Conservation (phyloP, 148 eudicot species). For the Talinum fruticosum region DNA sequence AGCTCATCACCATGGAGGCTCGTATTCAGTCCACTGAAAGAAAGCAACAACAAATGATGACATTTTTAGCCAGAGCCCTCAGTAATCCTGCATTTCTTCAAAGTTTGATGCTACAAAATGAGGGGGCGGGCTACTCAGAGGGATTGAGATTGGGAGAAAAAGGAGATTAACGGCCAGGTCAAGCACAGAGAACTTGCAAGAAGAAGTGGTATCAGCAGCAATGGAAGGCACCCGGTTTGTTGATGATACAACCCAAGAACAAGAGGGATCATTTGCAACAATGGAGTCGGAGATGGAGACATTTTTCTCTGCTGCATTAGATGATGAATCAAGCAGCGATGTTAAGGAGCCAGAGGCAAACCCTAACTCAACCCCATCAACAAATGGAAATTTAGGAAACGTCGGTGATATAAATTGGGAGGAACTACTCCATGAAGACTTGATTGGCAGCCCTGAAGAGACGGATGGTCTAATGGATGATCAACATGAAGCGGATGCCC, state of each 20-base stretch:
- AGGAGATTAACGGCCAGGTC: conserved; percentile 61
- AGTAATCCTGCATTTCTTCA: conserved; percentile 55
- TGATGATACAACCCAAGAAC: not conserved
- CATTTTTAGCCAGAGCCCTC: conserved; percentile 63
- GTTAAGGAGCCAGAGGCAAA: conserved; percentile 23
- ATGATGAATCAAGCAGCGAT: conserved; percentile 51
- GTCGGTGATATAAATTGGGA: conserved; percentile 51
- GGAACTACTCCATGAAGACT: conserved; percentile 42
- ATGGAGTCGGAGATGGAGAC: conserved; percentile 38
- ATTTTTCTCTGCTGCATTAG: conserved; percentile 46
- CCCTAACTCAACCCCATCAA: conserved; percentile 11
- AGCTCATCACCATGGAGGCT: conserved; percentile 50
- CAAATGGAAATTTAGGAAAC: conserved; percentile 15
- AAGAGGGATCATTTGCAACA: conserved; percentile 23
- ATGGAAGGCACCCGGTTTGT: conserved; percentile 23
- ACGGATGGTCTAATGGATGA: conserved; percentile 6
- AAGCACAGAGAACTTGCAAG: conserved; percentile 45
- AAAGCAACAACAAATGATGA: conserved; percentile 73
- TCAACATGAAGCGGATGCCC: conserved; percentile 34
- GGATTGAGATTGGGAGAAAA: conserved; percentile 51
- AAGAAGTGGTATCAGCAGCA: conserved; percentile 33
- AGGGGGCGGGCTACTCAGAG: conserved; percentile 18
- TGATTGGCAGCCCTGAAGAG: conserved; percentile 28
- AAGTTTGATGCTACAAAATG: conserved; percentile 41
- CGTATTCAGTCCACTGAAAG: conserved; percentile 47